Percentiles rank a stretch among this genome's conserved stretches.
phyloP scores from a whole-genome alignment of 1,284 basidiomycete genomes.

The Ustilago vetiveriae region DNA sequence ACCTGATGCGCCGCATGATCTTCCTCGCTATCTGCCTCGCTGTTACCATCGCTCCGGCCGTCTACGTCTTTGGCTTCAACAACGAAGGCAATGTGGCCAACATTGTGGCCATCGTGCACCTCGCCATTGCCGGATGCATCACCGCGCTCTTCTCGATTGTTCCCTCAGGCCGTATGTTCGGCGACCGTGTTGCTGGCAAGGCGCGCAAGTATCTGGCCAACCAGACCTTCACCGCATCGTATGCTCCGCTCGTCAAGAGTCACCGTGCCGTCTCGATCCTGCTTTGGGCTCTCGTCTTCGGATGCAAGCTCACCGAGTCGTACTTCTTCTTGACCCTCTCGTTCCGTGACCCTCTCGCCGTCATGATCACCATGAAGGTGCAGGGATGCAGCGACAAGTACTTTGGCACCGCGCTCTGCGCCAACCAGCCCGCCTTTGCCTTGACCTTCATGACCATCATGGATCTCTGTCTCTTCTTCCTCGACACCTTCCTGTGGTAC shows the following conservation, averaged over 20 bases:
- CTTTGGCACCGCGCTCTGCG: slow-evolving; percentile 64
- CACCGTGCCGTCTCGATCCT: slow-evolving; percentile 62
- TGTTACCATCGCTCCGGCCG: slow-evolving; percentile 63
- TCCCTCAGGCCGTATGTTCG: slow-evolving; percentile 65
- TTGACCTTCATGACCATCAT: slow-evolving; percentile 65
- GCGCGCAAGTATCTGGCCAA: slow-evolving; percentile 67
- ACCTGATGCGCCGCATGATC: slow-evolving; percentile 62
- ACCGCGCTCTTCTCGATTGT: slow-evolving; percentile 65
- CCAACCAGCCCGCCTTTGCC: slow-evolving; percentile 65
- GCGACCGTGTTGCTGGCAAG: slow-evolving; percentile 66
- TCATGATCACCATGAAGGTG: slow-evolving; percentile 66
- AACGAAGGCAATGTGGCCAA: slow-evolving; percentile 51
- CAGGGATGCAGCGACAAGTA: slow-evolving; percentile 65
- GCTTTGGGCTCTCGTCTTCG: slow-evolving; percentile 65
- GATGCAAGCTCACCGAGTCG: slow-evolving; percentile 67
- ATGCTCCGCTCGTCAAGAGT: slow-evolving; percentile 55
- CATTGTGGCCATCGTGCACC: slow-evolving; percentile 59
- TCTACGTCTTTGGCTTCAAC: slow-evolving; percentile 66
- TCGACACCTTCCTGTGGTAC: slow-evolving; percentile 67
- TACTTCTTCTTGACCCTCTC: slow-evolving; percentile 67
- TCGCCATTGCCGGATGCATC: slow-evolving; percentile 58
- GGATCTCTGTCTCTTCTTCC: slow-evolving; percentile 67
- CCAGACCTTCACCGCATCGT: slow-evolving; percentile 67
- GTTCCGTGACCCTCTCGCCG: slow-evolving; percentile 65
- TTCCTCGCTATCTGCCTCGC: slow-evolving; percentile 64